These are phyloP conservation scores for Acanthamoeba royreba DNA, from an alignment of 208 protist species.

Conservation along the genomic window DNA sequence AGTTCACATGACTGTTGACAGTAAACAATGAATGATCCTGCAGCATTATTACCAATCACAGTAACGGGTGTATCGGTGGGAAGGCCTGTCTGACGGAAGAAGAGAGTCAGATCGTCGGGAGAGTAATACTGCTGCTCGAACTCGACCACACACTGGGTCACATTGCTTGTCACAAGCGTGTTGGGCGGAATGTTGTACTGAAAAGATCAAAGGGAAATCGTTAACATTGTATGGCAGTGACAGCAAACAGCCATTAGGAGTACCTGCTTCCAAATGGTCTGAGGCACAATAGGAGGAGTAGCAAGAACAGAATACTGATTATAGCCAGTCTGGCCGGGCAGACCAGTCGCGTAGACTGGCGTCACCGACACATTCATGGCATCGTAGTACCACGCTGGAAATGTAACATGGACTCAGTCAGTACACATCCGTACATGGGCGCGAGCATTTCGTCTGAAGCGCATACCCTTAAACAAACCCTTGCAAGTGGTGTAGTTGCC, in stretches of 20 bases:
- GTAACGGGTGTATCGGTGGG: neutral
- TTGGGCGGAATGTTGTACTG: neutral
- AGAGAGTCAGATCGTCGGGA: slow-evolving; percentile 27
- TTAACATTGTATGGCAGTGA: too few relatives aligned
- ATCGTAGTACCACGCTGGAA: too few relatives aligned
- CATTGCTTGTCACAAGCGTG: neutral
- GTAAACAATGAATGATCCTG: neutral
- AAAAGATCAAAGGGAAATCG: neutral
- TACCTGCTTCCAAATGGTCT: neutral
- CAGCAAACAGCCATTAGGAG: too few relatives aligned
- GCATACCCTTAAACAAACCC: too few relatives aligned
- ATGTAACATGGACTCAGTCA: too few relatives aligned
- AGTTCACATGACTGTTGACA: too few relatives aligned
- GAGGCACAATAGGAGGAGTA: neutral
- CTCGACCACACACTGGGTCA: neutral
- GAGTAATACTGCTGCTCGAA: slow-evolving; percentile 47
- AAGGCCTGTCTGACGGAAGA: slow-evolving; percentile 32
- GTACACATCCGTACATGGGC: too few relatives aligned
- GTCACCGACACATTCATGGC: too few relatives aligned
- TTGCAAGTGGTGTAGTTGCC: too few relatives aligned
- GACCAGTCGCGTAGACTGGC: too few relatives aligned
- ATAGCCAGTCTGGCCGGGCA: too few relatives aligned
- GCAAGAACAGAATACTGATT: neutral
- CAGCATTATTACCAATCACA: neutral
- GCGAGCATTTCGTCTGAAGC: too few relatives aligned